Evolutionary conservation across 352 stramenopile genomes (phyloP), one percentile per base, ranked within the genome.

Genomic region (Globisporangium apiculatum): DNA sequence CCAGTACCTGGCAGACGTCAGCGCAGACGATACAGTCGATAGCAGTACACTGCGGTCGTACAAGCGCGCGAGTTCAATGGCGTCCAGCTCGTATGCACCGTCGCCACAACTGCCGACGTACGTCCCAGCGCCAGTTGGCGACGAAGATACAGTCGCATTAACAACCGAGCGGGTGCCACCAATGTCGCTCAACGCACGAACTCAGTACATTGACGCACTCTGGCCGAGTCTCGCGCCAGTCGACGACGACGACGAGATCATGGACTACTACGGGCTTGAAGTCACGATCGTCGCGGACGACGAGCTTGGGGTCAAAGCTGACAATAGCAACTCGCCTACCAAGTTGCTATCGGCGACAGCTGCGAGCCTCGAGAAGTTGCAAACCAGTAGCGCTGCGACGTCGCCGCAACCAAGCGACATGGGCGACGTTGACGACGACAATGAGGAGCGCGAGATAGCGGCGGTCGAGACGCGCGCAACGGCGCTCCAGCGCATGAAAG

Each of bases 181-280:
- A 24, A 68, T 89, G 53, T 78, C 76, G 37, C 73, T 79, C 37
- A 75, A 86, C 10, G 76, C 80, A 11, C 75, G 81, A 4, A 59
- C 81, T 14, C 72, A 83, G 60, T 90, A 91, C 57, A 71, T 91
- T 4, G 76, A 75, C 37, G 85, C 70, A 15, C 68, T 91, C 0
- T 91, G 79, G 79, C 82, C 82, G 6, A 66, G 69, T 37, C 66
- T 83, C 41, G 76, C 81, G 18, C 82, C 82, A 7, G 64, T 87
- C 3, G 74, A 87, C 18, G 67, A 87, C 36, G 72, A 87, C n/a
- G 67, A 87, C 1, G 79, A 87, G 8, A 79, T 87, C 48, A 85
- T 89, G 72, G 57, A 87, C 51, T 89, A 90, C 49, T 91, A 90
- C 51, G 79, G 78, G 12, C 73, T 90, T 42, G 76, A 91, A 61